Evolutionary conservation across 2,329 filamentous ascomycete genomes (phyloP), one percentile per base, ranked within the genome.

Genomic region (Fusarium nurragi): DNA sequence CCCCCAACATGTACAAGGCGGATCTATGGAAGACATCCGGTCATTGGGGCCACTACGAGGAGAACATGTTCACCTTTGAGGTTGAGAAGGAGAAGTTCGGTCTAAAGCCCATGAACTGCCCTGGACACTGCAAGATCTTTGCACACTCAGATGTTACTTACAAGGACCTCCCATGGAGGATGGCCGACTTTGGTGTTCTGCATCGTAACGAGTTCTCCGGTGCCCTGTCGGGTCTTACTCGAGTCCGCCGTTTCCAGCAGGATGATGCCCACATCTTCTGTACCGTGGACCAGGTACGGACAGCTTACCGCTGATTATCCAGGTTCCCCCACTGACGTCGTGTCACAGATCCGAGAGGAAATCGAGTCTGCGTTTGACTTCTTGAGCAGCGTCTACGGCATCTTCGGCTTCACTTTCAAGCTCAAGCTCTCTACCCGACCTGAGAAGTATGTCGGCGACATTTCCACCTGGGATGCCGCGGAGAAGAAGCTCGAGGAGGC

Each of bases 191-290:
- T 77, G 94, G 94, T 77, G 92, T 97, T 23, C 84, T 99, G 49
- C 95, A 99, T 80, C 87, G 95, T 55, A 98, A 99, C 76, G 95
- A 99, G 79, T 90, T 94, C 30, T 97, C 93, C 3, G 95, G 95
- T 52, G 94, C 95, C 6, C 83, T 99, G 39, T 92, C 89, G 41
- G 95, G 95, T 30, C 84, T 99, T 64, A 98, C 95, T 4, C 88
- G 95, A 77, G 94, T 98, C 12, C 89, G 95, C 45, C 88, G 94
- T 69, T 98, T 99, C 82, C 91, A 95, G 76, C 94, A 98, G 79
- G 95, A 99, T 72, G 95, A 99, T 77, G 92, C 91, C 4, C 95
- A 99, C 77, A 95, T 97, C 69, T 97, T 99, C 84, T 97, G 94
- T 79, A 78, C 76, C 12, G 72, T 78, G 36, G 74, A 77, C 43